A percentile compares a stretch with the other conserved stretches of the same genome.
Conservation (phyloP, 331 rosid genomes). For the Dryas integrifolia region DNA sequence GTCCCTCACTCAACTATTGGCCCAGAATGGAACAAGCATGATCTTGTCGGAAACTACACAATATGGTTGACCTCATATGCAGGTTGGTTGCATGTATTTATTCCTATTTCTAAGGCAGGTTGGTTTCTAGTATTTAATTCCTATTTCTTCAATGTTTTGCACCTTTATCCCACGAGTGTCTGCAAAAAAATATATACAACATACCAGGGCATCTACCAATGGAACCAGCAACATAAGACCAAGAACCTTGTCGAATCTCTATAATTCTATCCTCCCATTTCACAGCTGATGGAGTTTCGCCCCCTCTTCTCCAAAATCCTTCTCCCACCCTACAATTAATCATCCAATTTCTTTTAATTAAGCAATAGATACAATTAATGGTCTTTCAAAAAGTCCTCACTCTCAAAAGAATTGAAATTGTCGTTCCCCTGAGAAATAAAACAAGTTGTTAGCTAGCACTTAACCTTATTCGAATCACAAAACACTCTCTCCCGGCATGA, state of each 20-base stretch:
- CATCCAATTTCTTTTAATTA: conserved; percentile 4
- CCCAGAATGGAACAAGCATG: not conserved
- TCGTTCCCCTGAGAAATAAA: not conserved
- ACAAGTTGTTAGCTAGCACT: conserved; percentile 10
- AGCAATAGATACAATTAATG: conserved; percentile 13
- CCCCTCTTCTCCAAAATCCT: conserved; percentile 97
- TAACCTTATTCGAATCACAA: conserved; percentile 79
- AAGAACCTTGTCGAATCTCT: conserved; percentile 89
- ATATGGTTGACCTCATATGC: not conserved
- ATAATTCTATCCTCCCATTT: conserved; percentile 87
- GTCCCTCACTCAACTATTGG: not conserved
- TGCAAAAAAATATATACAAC: conserved; percentile 26
- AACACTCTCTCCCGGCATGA: conserved; percentile 93
- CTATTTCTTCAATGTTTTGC: not conserved
- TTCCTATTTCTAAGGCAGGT: not conserved
- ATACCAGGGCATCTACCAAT: conserved; percentile 88
- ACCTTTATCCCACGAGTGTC: not conserved
- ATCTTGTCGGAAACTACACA: not conserved
- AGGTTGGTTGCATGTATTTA: not conserved
- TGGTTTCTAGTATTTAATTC: not conserved
- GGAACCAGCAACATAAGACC: conserved; percentile 85
- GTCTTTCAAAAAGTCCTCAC: not conserved
- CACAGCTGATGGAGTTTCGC: conserved; percentile 66
- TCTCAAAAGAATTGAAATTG: not conserved
- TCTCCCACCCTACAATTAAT: conserved; percentile 64